Base-by-base conservation (phyloP, 345 rosid genomes). In the Euphorbia peplus region DNA sequence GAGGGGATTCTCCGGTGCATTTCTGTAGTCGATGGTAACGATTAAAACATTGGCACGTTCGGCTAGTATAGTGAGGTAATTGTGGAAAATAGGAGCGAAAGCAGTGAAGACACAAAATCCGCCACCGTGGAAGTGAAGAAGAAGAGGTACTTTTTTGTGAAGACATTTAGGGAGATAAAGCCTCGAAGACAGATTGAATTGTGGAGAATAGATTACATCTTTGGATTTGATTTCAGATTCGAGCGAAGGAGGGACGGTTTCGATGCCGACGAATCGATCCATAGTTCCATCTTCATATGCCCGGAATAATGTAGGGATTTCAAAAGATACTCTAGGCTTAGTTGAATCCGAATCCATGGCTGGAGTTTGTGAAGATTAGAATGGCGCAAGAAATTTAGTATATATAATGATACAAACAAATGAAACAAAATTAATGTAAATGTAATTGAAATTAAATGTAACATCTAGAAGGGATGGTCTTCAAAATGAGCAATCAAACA, bases 101-200 rank as follows among this genome's bases (percentile, higher is more conserved):
- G 91, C 78, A 0, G 87, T 74, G 5, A 77, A 77, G 56, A 82
- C n/a, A 63, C 80, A 76, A 70, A 83, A 87, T 26, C 68, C 87
- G 7, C 89, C 88, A 9, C 88, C 92, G 35, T 82, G 86, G 72
- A 82, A 82, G 76, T 82, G 82, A 68, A 87, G 73, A 0, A 85
- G 76, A 19, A 87, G 51, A 24, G 86, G 86, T 4, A 83, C 63
- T 21, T 82, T 87, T 5, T 70, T 62, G 37, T 32, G 37, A 6
- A 52, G 51, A 24, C 13, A 22, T 64, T 66, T 73, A 8, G 88
- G 88, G 12, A 85, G 82, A 68, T 75, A 83, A 53, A 85, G 69
- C 18, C 89, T 81, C 7, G 83, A 86, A 52, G 76, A 77, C 66
- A 85, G 74, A 56, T 67, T 61, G 44, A 70, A 3, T 52, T 75